These are phyloP conservation scores for Fraxinus latifolia DNA, from an alignment of 305 asterid genomes.

Conservation along the genomic window DNA sequence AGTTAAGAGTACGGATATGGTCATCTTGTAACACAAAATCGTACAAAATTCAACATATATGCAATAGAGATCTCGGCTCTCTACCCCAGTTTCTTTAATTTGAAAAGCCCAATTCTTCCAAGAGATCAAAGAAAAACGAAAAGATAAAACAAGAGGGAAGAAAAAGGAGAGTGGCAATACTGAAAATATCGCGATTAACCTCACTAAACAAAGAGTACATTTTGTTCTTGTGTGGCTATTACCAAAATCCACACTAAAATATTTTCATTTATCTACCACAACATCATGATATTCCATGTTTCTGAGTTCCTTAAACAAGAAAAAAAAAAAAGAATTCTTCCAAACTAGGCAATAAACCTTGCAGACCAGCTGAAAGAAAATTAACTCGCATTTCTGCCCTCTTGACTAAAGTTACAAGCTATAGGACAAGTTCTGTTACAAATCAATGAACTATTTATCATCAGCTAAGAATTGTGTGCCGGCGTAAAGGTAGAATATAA, in stretches of 20 bases:
- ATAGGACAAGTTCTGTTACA: neutral
- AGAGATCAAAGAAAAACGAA: neutral
- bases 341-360: neutral
- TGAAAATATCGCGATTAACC: neutral
- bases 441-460: neutral
- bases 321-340: neutral
- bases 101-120: neutral
- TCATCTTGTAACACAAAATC: neutral
- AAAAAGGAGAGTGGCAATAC: neutral
- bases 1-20: neutral
- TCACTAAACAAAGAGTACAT: neutral
- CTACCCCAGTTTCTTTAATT: neutral
- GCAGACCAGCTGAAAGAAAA: constrained; percentile 3
- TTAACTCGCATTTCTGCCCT: neutral
- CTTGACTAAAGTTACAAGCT: neutral
- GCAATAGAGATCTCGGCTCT: neutral
- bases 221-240: neutral
- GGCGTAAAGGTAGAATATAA: neutral
- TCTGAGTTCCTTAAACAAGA: neutral
- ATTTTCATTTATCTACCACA: neutral
- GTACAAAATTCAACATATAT: neutral
- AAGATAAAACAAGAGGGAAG: neutral
- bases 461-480: constrained; percentile 4
- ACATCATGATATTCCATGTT: neutral
- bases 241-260: neutral